These are phyloP conservation scores for Diversispora epigaea DNA, from an alignment of 192 early-diverging fungal species.

Conservation along the genomic window DNA sequence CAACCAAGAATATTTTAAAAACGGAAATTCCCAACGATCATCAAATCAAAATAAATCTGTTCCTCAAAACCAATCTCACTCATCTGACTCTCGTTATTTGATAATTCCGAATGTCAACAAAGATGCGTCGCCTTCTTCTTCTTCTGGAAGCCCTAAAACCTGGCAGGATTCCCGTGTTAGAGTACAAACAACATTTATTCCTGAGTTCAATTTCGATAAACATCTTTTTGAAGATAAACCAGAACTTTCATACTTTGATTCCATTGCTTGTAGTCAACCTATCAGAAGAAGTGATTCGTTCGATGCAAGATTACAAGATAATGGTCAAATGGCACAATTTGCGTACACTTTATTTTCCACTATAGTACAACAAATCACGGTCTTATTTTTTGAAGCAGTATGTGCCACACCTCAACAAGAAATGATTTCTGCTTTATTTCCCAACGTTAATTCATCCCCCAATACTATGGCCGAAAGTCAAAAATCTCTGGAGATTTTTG, in stretches of 20 bases:
- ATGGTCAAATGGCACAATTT: conserved; percentile 8
- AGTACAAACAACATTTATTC: conserved; percentile 32
- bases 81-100: conserved; percentile 9
- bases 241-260: neutral
- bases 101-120: conserved; percentile 32
- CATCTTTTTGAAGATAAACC: conserved; percentile 27
- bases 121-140: conserved; percentile 4
- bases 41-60: neutral
- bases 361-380: neutral
- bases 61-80: conserved; percentile 12
- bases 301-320: neutral
- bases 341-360: conserved; percentile 10
- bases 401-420: conserved; percentile 13
- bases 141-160: neutral
- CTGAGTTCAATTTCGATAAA: conserved; percentile 28
- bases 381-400: conserved; percentile 22
- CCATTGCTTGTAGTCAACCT: neutral
- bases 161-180: conserved; percentile 30
- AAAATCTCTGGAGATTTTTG: neutral
- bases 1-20: neutral
- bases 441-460: neutral
- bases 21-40: neutral
- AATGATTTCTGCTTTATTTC: conserved; percentile 19
- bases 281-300: neutral
- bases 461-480: neutral